A percentile compares a stretch with the other conserved stretches of the same genome.
Evolutionary conservation across 257 asterid genomes (phyloP).

Genomic region (Solanum chiquidenum): DNA sequence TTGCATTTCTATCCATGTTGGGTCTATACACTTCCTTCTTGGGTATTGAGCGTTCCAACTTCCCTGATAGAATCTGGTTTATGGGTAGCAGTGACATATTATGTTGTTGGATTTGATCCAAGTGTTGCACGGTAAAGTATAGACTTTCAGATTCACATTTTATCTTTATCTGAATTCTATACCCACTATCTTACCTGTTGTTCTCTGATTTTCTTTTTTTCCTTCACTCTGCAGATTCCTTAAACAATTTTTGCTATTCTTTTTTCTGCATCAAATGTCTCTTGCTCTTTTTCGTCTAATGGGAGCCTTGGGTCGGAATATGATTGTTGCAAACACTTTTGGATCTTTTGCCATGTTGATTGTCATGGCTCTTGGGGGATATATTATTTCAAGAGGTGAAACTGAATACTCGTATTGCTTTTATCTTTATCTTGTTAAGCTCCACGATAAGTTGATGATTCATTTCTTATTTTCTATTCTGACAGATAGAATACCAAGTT

Average conservation of each 20-base stretch:
- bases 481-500: constrained; percentile 78
- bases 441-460: not conserved
- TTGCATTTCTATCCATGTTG: constrained; percentile 83
- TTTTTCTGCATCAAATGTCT: constrained; percentile 93
- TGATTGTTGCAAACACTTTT: constrained; percentile 96
- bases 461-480: constrained; percentile 4
- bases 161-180: not conserved
- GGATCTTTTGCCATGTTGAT: constrained; percentile 95
- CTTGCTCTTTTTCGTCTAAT: constrained; percentile 78
- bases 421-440: not conserved
- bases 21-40: constrained; percentile 91
- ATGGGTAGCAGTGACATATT: constrained; percentile 90
- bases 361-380: constrained; percentile 94
- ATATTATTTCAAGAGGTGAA: constrained; percentile 88
- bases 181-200: not conserved
- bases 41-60: constrained; percentile 80
- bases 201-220: not conserved
- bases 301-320: constrained; percentile 88
- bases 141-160: not conserved
- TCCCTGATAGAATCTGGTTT: constrained; percentile 78
- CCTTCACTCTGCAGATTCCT: constrained; percentile 47
- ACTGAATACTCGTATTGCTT: not conserved
- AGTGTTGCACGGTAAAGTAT: constrained; percentile 56
- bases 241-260: constrained; percentile 63
- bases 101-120: constrained; percentile 87